A percentile compares a stretch with the other conserved stretches of the same genome.
phyloP scores from a whole-genome alignment of 2,329 filamentous ascomycete species.

The Trichophyton verrucosum region DNA sequence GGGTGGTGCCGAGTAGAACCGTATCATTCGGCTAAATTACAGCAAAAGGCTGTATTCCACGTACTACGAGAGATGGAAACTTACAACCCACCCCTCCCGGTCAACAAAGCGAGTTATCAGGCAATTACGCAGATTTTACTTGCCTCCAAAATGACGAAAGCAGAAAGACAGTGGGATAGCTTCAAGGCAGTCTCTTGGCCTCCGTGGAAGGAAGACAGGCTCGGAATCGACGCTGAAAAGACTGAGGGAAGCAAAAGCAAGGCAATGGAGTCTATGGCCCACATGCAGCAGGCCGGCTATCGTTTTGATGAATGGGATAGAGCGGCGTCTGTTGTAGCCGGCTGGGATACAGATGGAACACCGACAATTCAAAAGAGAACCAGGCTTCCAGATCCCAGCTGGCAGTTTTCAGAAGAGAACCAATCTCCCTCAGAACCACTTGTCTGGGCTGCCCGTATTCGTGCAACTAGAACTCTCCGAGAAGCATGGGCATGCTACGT shows the following conservation, averaged over 20 bases:
- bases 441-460: conserved; percentile 47
- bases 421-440: conserved; percentile 9
- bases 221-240: conserved; percentile 48
- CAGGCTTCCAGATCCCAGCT: conserved; percentile 21
- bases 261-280: conserved; percentile 42
- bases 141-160: conserved; percentile 42
- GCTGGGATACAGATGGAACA: conserved; percentile 51
- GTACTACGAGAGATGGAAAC: conserved; percentile 46
- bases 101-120: conserved; percentile 47
- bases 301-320: conserved; percentile 39
- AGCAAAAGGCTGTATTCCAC: conserved; percentile 47
- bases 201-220: conserved; percentile 51
- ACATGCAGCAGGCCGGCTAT: conserved; percentile 51
- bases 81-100: conserved; percentile 40
- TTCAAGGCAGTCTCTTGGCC: conserved; percentile 52
- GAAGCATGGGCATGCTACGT: conserved; percentile 56
- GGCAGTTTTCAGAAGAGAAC: neutral
- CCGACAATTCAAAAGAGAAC: conserved; percentile 50
- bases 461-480: conserved; percentile 46
- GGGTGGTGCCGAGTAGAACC: conserved; percentile 38
- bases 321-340: conserved; percentile 42
- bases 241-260: conserved; percentile 45
- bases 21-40: conserved; percentile 36
- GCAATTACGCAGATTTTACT: conserved; percentile 46
- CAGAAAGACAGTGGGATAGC: conserved; percentile 46